Evolutionary conservation across 176 grass and related monocot genomes (phyloP), one percentile per base, ranked within the genome.

Genomic region (Raddia distichophylla): DNA sequence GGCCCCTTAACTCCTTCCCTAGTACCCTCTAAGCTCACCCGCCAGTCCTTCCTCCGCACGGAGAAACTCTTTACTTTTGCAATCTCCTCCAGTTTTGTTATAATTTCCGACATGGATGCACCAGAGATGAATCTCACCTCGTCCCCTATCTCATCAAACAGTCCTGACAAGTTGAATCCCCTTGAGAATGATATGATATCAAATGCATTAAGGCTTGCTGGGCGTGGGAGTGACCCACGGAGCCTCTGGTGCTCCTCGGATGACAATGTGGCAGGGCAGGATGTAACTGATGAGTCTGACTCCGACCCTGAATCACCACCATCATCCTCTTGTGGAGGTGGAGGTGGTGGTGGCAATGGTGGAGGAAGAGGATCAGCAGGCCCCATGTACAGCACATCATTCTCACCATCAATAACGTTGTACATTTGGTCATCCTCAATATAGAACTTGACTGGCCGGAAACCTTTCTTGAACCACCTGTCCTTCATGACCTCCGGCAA

Each of bases 131-230:
- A 99, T 76, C 97, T 88, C 20, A 92, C 55, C 80, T 93, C 86
- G 22, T 96, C 83, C 69, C 97, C 91, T 17, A 71, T 88, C 57
- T 99, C 97, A 71, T 95, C 97, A 53, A 99, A 99, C 71, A 99
- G 60, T 40, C 97, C 97, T 0, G 97, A 99, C 43, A 99, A 89
- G 65, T 99, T 80, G 35, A 99, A 99, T 13, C 93, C 93, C n/a
- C 63, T 83, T 0, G 97, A 95, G 87, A 99, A 99, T 32, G 91
- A 99, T 82, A 99, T 99, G 76, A 99, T 99, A 81, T 99, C 97
- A 18, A 99, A 99, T 10, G 97, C 97, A 53, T 95, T 99, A 34
- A 99, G 89, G 73, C 97, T 99, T 44, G 93, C 89, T 6, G 93
- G 97, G 64, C 93, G 91, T 33, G 96, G 84, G 14, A 94, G 84